Evolutionary conservation across 202 grass and related monocot species (phyloP), one percentile per base, ranked within the genome.

Genomic region (Carex arenaria): DNA sequence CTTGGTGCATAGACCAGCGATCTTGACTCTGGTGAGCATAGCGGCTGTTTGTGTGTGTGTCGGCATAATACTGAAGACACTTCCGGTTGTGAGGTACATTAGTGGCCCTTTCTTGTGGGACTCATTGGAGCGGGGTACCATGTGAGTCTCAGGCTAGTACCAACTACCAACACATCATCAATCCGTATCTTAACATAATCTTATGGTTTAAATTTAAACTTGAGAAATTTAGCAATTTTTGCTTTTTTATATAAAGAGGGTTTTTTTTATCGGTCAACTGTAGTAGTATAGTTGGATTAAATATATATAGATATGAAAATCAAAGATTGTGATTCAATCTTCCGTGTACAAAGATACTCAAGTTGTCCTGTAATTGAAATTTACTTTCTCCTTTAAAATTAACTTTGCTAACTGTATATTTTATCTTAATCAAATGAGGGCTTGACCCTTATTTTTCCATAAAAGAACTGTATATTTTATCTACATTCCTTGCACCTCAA

Each of bases 11-110:
- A 92, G 89, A 84, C 84, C 90, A 19, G 83, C 54, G 2, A 80
- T 97, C 81, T 85, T 97, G 78, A 88, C 87, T 64, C 64, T 94
- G 81, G 67, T 94, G 9, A 82, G 87, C 64, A 87, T 97, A 74
- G 90, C 92, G 1, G 86, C 92, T 26, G 94, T 97, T 11, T 97
- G 92, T 80, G 92, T 97, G 22, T 97, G 94, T 61, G 84, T 97
- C n/a, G 92, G 90, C 31, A 55, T 97, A 64, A 78, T 97, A 53
- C 83, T 97, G 69, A 90, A 94, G 85, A 89, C 90, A 55, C 90
- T 84, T 0, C 94, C 92, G 0, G 52, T 70, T 8, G 84, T 94
- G 12, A 51, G 62, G 59, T 86, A 26, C 34, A 80, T 67, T 61
- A 90, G 1, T 23, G 82, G 82, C 28, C 88, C 94, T 77, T 97